phyloP scores from a whole-genome alignment of 371 early-diverging fungal species.

The Nematocida parisii region DNA sequence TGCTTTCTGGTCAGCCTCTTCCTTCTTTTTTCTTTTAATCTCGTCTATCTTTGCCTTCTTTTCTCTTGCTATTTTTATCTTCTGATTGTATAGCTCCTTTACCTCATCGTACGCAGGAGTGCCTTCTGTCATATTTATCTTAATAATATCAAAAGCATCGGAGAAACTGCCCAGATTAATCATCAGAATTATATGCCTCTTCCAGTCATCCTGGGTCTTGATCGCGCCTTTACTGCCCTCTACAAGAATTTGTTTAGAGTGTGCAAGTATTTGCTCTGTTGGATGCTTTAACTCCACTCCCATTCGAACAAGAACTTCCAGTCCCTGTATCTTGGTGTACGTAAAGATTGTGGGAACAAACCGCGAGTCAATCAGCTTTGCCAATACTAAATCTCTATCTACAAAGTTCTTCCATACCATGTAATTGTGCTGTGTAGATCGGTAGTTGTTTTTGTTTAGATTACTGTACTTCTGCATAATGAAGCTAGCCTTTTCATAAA shows the following conservation, averaged over 20 bases:
- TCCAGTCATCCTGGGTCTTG: constrained; percentile 27
- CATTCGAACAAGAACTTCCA: background rate
- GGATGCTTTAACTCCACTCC: background rate
- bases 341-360: constrained; percentile 33
- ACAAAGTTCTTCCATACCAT: constrained; percentile 1
- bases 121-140: background rate
- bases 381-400: constrained; percentile 20
- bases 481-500: constrained; percentile 10
- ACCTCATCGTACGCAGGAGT: background rate
- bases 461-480: constrained; percentile 12
- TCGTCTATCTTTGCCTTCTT: constrained; percentile 33
- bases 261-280: background rate
- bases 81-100: constrained; percentile 27
- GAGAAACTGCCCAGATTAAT: constrained; percentile 28
- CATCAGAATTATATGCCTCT: constrained; percentile 26
- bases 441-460: background rate
- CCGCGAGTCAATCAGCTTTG: constrained; percentile 11
- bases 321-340: background rate
- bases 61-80: constrained; percentile 7
- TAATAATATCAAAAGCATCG: background rate
- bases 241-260: constrained; percentile 16
- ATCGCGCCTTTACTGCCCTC: background rate
- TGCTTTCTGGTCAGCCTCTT: constrained; percentile 37
- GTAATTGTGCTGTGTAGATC: background rate
- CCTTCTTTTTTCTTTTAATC: constrained; percentile 45